phyloP scores from a whole-genome alignment of 2,329 filamentous ascomycete species.

The Aspergillus puulaauensis region DNA sequence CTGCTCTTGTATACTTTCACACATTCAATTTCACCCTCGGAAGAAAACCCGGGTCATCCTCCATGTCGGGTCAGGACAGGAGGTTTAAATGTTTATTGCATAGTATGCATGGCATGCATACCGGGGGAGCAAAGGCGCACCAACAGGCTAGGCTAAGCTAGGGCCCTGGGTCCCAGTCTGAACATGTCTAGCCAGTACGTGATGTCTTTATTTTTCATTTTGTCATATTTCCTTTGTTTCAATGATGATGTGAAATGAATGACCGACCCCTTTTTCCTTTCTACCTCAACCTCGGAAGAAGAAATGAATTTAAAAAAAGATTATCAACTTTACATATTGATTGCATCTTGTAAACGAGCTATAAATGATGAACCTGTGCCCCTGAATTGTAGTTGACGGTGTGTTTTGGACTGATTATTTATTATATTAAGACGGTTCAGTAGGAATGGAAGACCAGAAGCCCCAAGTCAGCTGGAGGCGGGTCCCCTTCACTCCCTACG shows the following conservation, averaged over 20 bases:
- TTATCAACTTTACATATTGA: too few relatives aligned
- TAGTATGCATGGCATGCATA: slow-evolving; percentile 5
- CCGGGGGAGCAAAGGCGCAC: slow-evolving; percentile 7
- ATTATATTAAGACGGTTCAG: too few relatives aligned
- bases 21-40: neutral
- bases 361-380: too few relatives aligned
- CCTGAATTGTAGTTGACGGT: too few relatives aligned
- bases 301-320: neutral
- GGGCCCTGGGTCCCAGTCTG: too few relatives aligned
- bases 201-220: slow-evolving; percentile 4
- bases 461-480: too few relatives aligned
- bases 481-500: too few relatives aligned
- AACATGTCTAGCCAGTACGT: too few relatives aligned
- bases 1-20: neutral
- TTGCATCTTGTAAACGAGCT: too few relatives aligned
- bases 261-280: neutral
- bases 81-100: neutral
- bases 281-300: neutral
- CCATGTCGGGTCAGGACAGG: neutral
- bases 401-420: too few relatives aligned
- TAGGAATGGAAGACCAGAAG: too few relatives aligned
- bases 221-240: slow-evolving; percentile 18
- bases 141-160: neutral
- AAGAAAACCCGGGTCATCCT: neutral
- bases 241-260: slow-evolving; percentile 17